Evolutionary conservation across 1,284 basidiomycete species (phyloP).

Genomic region (Sporisorium exsertum): DNA sequence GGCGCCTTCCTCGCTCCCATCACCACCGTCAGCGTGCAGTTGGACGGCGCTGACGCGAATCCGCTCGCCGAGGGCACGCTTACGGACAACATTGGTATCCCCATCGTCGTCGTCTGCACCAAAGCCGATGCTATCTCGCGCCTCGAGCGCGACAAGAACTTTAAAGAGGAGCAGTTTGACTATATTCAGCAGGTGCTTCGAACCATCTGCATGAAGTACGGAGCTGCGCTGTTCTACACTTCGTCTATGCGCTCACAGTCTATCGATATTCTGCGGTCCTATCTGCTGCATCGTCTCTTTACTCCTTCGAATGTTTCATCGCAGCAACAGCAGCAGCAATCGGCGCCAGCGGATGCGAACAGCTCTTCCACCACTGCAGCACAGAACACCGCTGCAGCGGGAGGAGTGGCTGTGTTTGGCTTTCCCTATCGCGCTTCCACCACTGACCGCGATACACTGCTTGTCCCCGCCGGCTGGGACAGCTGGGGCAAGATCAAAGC

Average conservation of each 20-base stretch:
- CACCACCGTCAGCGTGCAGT: constrained; percentile 71
- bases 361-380: neutral
- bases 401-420: constrained; percentile 80
- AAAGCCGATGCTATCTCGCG: constrained; percentile 71
- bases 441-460: constrained; percentile 88
- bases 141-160: constrained; percentile 69
- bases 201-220: constrained; percentile 91
- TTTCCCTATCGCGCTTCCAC: constrained; percentile 89
- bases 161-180: constrained; percentile 90
- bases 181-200: constrained; percentile 93
- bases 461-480: constrained; percentile 96
- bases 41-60: constrained; percentile 62
- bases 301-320: constrained; percentile 73
- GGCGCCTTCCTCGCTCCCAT: constrained; percentile 71
- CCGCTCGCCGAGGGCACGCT: constrained; percentile 55
- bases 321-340: constrained; percentile 4
- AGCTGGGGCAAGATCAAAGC: constrained; percentile 95
- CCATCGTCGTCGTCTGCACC: constrained; percentile 89
- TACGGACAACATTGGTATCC: constrained; percentile 77
- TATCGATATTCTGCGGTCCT: constrained; percentile 83
- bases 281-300: constrained; percentile 87
- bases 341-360: neutral
- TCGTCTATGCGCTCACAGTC: constrained; percentile 82
- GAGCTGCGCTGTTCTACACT: constrained; percentile 91
- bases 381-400: constrained; percentile 26